These are phyloP conservation scores for Suhomyces choctaworum DNA, from an alignment of 1,139 yeast genomes.

Conservation along the genomic window DNA sequence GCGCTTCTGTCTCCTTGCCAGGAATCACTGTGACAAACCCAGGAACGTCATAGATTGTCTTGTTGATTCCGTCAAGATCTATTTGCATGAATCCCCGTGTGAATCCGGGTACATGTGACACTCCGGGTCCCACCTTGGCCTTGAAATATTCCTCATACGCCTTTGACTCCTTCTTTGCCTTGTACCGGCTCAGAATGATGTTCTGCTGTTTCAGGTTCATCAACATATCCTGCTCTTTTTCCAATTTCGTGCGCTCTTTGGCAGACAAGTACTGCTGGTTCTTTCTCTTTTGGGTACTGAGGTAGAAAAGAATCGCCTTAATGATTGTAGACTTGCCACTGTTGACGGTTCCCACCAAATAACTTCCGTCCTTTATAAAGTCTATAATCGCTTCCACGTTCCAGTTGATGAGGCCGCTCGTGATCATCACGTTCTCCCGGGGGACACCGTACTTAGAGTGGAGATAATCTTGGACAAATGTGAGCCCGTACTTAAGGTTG, in stretches of 20 bases:
- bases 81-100: constrained; percentile 50
- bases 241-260: constrained; percentile 16
- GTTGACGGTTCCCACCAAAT: constrained; percentile 71
- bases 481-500: constrained; percentile 38
- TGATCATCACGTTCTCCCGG: constrained; percentile 47
- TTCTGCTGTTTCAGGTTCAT: constrained; percentile 12
- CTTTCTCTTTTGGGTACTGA: constrained; percentile 14
- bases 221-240: constrained; percentile 21
- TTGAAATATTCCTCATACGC: constrained; percentile 19
- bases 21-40: constrained; percentile 38
- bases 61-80: constrained; percentile 24
- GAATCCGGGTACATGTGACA: constrained; percentile 56
- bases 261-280: constrained; percentile 3
- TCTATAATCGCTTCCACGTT: constrained; percentile 37
- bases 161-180: constrained; percentile 14
- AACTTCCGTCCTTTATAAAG: constrained; percentile 45
- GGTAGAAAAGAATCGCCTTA: constrained; percentile 43
- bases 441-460: constrained; percentile 40
- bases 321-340: constrained; percentile 75
- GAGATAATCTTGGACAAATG: constrained; percentile 49
- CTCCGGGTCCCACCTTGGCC: constrained; percentile 42
- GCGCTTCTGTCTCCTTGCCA: constrained; percentile 16
- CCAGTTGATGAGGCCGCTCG: constrained; percentile 57
- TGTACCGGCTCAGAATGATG: constrained; percentile 11
- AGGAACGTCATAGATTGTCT: constrained; percentile 54